Percentiles rank a stretch among this genome's conserved stretches.
Conservation (phyloP, 495 filamentous ascomycete species). For the Podospora australis region DNA sequence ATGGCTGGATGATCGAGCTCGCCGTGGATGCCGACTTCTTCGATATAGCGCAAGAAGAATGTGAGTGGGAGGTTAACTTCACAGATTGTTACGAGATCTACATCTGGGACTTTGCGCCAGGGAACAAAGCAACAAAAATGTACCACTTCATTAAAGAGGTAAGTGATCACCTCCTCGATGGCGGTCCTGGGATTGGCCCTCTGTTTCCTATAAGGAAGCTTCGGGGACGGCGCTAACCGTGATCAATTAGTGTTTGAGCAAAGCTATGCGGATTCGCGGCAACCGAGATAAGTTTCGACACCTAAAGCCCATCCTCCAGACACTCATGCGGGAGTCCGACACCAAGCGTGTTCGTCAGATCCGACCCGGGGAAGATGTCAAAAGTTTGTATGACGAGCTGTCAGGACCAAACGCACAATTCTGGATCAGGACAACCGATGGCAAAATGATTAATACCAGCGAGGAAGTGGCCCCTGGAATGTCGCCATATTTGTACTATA, state of each 20-base stretch:
- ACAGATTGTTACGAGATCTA: slow-evolving; percentile 47
- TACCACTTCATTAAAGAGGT: slow-evolving; percentile 7
- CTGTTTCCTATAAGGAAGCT: no score
- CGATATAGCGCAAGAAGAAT: slow-evolving; percentile 28
- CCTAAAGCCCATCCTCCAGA: slow-evolving; percentile 31
- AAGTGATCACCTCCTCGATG: no score
- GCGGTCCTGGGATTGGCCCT: no score
- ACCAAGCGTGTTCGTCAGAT: slow-evolving; percentile 36
- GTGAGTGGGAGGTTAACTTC: slow-evolving; percentile 44
- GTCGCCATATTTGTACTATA: slow-evolving; percentile 31
- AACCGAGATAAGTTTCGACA: slow-evolving; percentile 27
- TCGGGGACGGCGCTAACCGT: no score
- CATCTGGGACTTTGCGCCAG: slow-evolving; percentile 43
- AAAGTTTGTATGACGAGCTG: slow-evolving; percentile 35
- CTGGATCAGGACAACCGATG: slow-evolving; percentile 11
- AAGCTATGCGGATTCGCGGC: slow-evolving; percentile 28
- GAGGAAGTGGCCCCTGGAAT: slow-evolving; percentile 7
- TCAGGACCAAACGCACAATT: slow-evolving; percentile 21
- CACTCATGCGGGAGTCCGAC: slow-evolving; percentile 30
- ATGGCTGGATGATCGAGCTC: slow-evolving; percentile 31
- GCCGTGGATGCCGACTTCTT: slow-evolving; percentile 37
- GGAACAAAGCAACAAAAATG: slow-evolving; percentile 10
- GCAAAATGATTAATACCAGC: slow-evolving; percentile 9
- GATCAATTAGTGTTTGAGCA: slow-evolving; percentile 15
- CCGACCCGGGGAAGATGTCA: slow-evolving; percentile 31